Conservation (phyloP, 176 grass and related monocot species). For the Raddia guianensis region DNA sequence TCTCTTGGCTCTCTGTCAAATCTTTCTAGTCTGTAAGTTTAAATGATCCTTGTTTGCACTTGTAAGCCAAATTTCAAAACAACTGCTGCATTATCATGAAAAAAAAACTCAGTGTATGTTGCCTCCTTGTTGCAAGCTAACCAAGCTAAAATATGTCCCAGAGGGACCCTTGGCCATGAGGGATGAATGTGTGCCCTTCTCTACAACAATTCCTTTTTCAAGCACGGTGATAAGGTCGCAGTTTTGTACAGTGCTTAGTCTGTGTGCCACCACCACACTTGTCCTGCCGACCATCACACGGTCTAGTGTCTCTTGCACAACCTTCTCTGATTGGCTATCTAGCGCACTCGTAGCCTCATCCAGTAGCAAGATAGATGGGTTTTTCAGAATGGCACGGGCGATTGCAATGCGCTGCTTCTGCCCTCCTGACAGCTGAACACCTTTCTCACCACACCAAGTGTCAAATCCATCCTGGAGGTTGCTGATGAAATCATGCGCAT, state of each 20-base stretch:
- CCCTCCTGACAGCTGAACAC: conserved; percentile 78
- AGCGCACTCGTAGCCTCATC: conserved; percentile 88
- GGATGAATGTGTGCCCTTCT: conserved; percentile 75
- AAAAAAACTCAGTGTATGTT: conserved; percentile 19
- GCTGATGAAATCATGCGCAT: conserved; percentile 86
- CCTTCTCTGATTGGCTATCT: conserved; percentile 82
- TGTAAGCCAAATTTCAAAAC: too few species aligned
- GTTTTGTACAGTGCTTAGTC: conserved; percentile 76
- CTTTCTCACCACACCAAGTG: conserved; percentile 72
- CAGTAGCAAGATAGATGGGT: conserved; percentile 65
- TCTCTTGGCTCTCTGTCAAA: conserved; percentile 83
- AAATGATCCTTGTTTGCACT: too few species aligned
- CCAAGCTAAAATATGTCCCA: conserved; percentile 67
- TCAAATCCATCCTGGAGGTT: conserved; percentile 73
- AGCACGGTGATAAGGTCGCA: conserved; percentile 70
- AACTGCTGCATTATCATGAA: conserved; percentile 1
- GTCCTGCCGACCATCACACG: conserved; percentile 80
- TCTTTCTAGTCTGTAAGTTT: conserved; percentile 95
- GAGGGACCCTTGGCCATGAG: conserved; percentile 65
- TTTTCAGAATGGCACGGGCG: conserved; percentile 76
- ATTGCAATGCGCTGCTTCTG: conserved; percentile 84
- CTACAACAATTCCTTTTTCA: conserved; percentile 71
- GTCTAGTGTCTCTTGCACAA: conserved; percentile 78
- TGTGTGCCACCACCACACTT: conserved; percentile 77
- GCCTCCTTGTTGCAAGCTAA: conserved; percentile 65